Conservation (phyloP, 805 yeast species). For the Debaryomyces castellii region DNA sequence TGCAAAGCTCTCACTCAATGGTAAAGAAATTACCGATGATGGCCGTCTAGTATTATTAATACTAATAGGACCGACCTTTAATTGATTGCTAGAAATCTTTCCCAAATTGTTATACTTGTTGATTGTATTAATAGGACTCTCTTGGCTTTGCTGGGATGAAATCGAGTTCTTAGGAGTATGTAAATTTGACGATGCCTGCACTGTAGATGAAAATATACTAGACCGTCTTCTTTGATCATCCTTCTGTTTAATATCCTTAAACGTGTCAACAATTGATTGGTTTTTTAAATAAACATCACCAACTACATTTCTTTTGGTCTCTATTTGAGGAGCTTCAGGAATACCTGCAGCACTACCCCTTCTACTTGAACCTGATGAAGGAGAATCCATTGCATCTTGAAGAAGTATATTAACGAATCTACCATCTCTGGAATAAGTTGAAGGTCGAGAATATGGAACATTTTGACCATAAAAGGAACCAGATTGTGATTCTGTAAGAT, state of each 20-base stretch:
- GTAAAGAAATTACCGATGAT: constrained; percentile 73
- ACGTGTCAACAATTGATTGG: constrained; percentile 42
- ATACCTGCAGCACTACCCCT: constrained; percentile 29
- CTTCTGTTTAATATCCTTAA: constrained; percentile 41
- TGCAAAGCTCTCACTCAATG: constrained; percentile 74
- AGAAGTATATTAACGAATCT: constrained; percentile 22
- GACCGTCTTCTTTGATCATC: constrained; percentile 41
- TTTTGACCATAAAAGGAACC: constrained; percentile 10
- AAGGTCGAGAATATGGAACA: constrained; percentile 12
- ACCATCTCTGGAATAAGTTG: constrained; percentile 24
- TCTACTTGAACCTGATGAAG: constrained; percentile 24
- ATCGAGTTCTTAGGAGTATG: constrained; percentile 17
- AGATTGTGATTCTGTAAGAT: too few species aligned
- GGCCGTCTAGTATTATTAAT: constrained; percentile 24
- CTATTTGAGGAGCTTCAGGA: constrained; percentile 43
- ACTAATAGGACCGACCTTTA: constrained; percentile 37
- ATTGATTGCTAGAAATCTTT: constrained; percentile 3
- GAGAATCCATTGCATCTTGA: constrained; percentile 35
- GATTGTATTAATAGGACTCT: constrained; percentile 16
- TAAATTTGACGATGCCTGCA: constrained; percentile 9
- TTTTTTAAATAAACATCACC: constrained; percentile 44
- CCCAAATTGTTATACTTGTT: background rate
- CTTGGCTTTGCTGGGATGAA: constrained; percentile 6
- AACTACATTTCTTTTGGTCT: constrained; percentile 45
- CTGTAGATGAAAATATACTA: constrained; percentile 20